These are phyloP conservation scores for Clavispora vitiphila DNA, from an alignment of 805 yeast genomes.

Conservation along the genomic window DNA sequence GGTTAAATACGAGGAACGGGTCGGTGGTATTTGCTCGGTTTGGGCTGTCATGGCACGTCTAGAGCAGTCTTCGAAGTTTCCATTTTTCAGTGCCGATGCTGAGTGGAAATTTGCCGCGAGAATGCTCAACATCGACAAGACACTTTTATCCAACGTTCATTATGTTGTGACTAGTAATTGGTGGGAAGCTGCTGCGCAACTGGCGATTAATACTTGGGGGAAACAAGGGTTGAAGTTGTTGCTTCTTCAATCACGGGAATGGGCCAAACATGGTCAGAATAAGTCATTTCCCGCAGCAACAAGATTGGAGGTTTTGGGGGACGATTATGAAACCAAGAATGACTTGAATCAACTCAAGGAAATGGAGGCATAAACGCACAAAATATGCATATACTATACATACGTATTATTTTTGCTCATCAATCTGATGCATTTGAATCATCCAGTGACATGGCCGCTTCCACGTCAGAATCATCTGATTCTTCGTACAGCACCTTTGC, in stretches of 20 bases:
- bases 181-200: conserved; percentile 82
- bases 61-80: conserved; percentile 9
- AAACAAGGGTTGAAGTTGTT: conserved; percentile 66
- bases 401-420: neutral
- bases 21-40: conserved; percentile 79
- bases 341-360: conserved; percentile 40
- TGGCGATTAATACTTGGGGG: conserved; percentile 56
- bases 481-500: neutral
- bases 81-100: conserved; percentile 34
- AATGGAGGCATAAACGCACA: conserved; percentile 28
- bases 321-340: conserved; percentile 61
- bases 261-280: conserved; percentile 51
- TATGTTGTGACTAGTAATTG: conserved; percentile 69
- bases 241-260: conserved; percentile 37
- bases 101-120: conserved; percentile 75
- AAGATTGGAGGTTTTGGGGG: conserved; percentile 69
- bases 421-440: neutral
- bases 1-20: conserved; percentile 72
- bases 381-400: neutral
- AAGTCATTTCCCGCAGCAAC: conserved; percentile 71
- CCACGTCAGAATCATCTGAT: neutral
- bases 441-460: neutral
- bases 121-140: conserved; percentile 50
- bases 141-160: conserved; percentile 59
- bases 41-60: conserved; percentile 69